These are phyloP conservation scores for Stereum hirsutum DNA, from an alignment of 1,284 basidiomycete genomes.

Conservation along the genomic window DNA sequence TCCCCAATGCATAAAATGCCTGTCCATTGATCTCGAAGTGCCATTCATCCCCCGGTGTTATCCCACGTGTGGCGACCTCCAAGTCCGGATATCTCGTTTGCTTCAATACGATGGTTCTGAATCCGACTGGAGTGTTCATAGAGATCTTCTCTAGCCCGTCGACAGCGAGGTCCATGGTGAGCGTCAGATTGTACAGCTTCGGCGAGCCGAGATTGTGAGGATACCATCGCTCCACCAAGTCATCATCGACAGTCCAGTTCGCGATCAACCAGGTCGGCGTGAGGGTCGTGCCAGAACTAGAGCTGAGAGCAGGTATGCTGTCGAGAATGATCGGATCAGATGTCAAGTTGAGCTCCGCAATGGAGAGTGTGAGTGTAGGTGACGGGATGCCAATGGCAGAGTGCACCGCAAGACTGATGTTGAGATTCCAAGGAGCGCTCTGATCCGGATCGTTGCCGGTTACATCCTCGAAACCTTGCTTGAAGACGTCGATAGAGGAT, in stretches of 20 bases:
- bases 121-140: slow-evolving; percentile 39
- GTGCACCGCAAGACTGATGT: slow-evolving; percentile 42
- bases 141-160: slow-evolving; percentile 9
- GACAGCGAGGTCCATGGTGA: slow-evolving; percentile 19
- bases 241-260: slow-evolving; percentile 36
- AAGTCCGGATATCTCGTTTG: slow-evolving; percentile 36
- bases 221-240: slow-evolving; percentile 41
- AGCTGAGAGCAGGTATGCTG: not conserved
- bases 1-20: slow-evolving; percentile 44
- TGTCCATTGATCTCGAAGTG: slow-evolving; percentile 50
- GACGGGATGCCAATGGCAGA: slow-evolving; percentile 26
- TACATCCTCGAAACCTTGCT: slow-evolving; percentile 33
- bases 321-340: slow-evolving; percentile 17
- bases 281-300: not conserved
- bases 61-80: slow-evolving; percentile 35
- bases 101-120: slow-evolving; percentile 44
- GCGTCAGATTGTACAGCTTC: slow-evolving; percentile 41
- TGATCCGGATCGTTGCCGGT: slow-evolving; percentile 27
- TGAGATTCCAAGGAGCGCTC: slow-evolving; percentile 44
- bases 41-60: slow-evolving; percentile 51
- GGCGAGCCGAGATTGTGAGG: slow-evolving; percentile 46
- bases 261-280: slow-evolving; percentile 25
- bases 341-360: slow-evolving; percentile 37
- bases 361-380: slow-evolving; percentile 30
- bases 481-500: slow-evolving; percentile 44